Evolutionary conservation across 176 grass and related monocot genomes (phyloP).

Genomic region (Phyllostachys edulis): DNA sequence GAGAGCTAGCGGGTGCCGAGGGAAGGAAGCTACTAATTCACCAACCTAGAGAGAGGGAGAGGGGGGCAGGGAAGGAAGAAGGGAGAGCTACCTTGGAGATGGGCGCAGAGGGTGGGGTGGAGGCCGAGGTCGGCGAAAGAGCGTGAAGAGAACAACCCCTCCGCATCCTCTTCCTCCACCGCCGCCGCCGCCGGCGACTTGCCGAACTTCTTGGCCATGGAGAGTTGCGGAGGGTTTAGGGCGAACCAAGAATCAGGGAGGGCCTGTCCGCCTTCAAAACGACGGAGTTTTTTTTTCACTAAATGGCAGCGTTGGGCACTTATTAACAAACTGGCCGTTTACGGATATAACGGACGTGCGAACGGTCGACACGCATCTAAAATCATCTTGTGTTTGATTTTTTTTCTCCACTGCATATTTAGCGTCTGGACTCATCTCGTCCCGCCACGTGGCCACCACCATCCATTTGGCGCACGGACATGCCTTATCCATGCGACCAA

Average conservation of each 20-base stretch:
- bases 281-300: no score
- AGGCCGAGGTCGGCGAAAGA: slow-evolving; percentile 71
- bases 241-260: neutral
- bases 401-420: no score
- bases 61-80: neutral
- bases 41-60: neutral
- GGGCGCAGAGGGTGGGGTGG: slow-evolving; percentile 60
- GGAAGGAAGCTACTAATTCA: neutral
- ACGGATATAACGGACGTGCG: no score
- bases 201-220: slow-evolving; percentile 43
- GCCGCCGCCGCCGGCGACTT: slow-evolving; percentile 23
- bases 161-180: slow-evolving; percentile 7
- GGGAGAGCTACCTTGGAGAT: slow-evolving; percentile 58
- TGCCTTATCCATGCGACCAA: no score
- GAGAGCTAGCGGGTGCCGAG: neutral
- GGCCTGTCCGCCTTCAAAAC: neutral
- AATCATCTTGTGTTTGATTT: no score
- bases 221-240: neutral
- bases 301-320: no score
- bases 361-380: no score
- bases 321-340: no score
- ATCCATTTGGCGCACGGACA: no score
- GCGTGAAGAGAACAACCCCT: slow-evolving; percentile 66
- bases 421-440: no score
- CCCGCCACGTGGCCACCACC: no score